Conservation (phyloP, 1,139 yeast species). For the Yamadazyma kanchanaburiensis region DNA sequence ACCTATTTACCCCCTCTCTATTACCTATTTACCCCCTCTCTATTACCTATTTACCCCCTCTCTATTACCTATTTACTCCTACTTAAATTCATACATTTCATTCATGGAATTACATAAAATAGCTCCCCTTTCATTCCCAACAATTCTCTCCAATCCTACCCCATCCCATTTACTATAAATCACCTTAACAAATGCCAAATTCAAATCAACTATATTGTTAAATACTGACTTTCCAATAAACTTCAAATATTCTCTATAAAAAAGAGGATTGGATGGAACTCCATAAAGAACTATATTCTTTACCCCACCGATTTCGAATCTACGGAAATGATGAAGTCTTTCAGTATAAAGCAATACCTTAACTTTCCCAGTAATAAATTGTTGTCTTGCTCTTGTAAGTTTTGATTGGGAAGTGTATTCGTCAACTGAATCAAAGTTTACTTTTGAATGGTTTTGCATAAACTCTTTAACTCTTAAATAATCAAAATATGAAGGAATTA, state of each 20-base stretch:
- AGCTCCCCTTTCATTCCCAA: conserved; percentile 77
- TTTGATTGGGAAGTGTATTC: conserved; percentile 79
- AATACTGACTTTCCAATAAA: conserved; percentile 50
- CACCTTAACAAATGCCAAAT: conserved; percentile 62
- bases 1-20: no score
- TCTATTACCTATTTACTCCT: no score
- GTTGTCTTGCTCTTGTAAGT: conserved; percentile 66
- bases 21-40: no score
- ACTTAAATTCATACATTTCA: conserved; percentile 72
- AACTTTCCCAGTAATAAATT: conserved; percentile 60
- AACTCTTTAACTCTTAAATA: conserved; percentile 74
- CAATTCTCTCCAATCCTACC: conserved; percentile 73
- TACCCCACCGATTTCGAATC: conserved; percentile 85
- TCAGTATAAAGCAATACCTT: conserved; percentile 84
- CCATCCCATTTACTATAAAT: conserved; percentile 83
- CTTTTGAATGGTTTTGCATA: conserved; percentile 60
- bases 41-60: no score
- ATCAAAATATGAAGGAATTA: conserved; percentile 85
- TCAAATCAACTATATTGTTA: conserved; percentile 50
- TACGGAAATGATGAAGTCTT: conserved; percentile 86
- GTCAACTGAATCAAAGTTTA: conserved; percentile 65
- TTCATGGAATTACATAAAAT: conserved; percentile 64
- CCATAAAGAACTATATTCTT: conserved; percentile 79
- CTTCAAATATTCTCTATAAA: conserved; percentile 71
- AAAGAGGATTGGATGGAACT: conserved; percentile 79